Conservation (phyloP, 805 yeast species). For the Kodamaea lidongshanica region DNA sequence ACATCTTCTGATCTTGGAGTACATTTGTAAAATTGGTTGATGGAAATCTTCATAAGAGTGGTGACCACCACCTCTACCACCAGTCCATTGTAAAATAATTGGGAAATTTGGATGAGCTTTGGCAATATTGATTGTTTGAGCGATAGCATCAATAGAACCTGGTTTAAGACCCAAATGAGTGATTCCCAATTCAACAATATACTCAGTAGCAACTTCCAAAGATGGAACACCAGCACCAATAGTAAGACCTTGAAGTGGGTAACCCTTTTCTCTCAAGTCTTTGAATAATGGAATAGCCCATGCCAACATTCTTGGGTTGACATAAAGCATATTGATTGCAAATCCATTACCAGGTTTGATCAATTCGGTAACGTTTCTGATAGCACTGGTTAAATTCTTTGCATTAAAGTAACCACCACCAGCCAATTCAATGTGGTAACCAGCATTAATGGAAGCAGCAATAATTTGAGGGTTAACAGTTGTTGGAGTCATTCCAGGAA, state of each 20-base stretch:
- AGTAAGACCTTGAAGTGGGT: slow-evolving; percentile 92
- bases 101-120: slow-evolving; percentile 96
- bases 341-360: slow-evolving; percentile 84
- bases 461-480: slow-evolving; percentile 94
- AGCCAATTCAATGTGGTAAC: slow-evolving; percentile 95
- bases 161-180: slow-evolving; percentile 96
- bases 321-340: slow-evolving; percentile 88
- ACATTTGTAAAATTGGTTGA: slow-evolving; percentile 93
- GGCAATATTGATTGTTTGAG: slow-evolving; percentile 83
- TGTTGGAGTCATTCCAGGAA: slow-evolving; percentile 99
- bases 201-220: slow-evolving; percentile 92
- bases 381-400: slow-evolving; percentile 62
- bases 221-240: slow-evolving; percentile 99
- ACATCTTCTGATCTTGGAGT: slow-evolving; percentile 87
- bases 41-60: slow-evolving; percentile 99
- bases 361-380: slow-evolving; percentile 59
- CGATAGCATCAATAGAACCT: slow-evolving; percentile 90
- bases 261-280: slow-evolving; percentile 82
- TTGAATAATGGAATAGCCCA: slow-evolving; percentile 98
- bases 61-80: slow-evolving; percentile 99
- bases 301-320: slow-evolving; percentile 94
- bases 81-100: slow-evolving; percentile 97
- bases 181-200: slow-evolving; percentile 85
- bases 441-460: slow-evolving; percentile 90
- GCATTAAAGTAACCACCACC: slow-evolving; percentile 97